Evolutionary conservation across 805 yeast species (phyloP).

Genomic region (Candida ficus): DNA sequence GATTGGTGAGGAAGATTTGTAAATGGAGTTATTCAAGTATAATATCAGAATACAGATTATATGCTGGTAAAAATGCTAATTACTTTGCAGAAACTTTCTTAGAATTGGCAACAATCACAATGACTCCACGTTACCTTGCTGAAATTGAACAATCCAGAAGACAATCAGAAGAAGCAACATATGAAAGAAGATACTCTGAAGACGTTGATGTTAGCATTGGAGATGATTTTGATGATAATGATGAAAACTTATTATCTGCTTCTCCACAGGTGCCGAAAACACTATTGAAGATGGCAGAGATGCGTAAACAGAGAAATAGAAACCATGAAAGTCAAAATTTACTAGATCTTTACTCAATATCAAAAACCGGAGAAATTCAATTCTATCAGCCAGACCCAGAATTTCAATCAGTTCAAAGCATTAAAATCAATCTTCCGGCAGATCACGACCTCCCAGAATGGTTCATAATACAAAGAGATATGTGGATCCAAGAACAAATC

Average conservation of each 20-base stretch:
- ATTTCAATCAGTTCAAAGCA: constrained; percentile 16
- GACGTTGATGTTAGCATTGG: constrained; percentile 5
- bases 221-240: constrained; percentile 19
- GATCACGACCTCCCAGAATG: constrained; percentile 67
- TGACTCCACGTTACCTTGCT: constrained; percentile 20
- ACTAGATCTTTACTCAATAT: constrained; percentile 4
- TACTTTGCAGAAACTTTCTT: constrained; percentile 79
- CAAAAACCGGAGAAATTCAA: constrained; percentile 8
- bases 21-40: constrained; percentile 87
- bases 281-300: constrained; percentile 49
- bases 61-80: constrained; percentile 65
- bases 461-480: constrained; percentile 60
- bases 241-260: constrained; percentile 37
- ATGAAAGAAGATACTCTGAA: constrained; percentile 12
- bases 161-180: constrained; percentile 23
- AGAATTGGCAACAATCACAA: constrained; percentile 60
- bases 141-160: constrained; percentile 6
- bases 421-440: constrained; percentile 40
- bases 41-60: constrained; percentile 77
- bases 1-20: constrained; percentile 75
- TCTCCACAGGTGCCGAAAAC: constrained; percentile 70
- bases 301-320: constrained; percentile 27
- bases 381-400: constrained; percentile 18
- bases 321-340: constrained; percentile 4
- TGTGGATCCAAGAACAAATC: constrained; percentile 51